phyloP scores from a whole-genome alignment of 371 early-diverging fungal species.

The Zopfochytrium polystomum region DNA sequence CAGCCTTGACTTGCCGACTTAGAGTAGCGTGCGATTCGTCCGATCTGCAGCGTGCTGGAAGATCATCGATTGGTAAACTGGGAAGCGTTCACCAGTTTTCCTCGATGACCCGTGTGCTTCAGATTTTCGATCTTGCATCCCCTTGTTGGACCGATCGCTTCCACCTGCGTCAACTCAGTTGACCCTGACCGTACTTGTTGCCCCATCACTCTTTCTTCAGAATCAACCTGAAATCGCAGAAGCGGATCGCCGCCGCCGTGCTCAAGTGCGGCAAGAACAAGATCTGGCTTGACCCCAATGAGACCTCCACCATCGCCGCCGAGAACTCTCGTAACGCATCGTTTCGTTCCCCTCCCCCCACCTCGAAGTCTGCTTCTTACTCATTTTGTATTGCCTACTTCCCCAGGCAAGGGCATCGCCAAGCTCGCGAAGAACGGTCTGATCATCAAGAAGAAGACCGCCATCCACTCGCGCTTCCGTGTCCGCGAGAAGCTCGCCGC shows the following conservation, averaged over 20 bases:
- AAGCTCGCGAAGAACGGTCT: slow-evolving; percentile 97
- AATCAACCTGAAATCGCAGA: slow-evolving; percentile 66
- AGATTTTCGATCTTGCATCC: too few relatives aligned
- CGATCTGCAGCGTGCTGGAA: too few relatives aligned
- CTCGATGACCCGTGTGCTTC: too few relatives aligned
- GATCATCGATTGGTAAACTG: too few relatives aligned
- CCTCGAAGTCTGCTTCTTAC: background rate
- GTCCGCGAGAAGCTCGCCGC: slow-evolving; percentile 90
- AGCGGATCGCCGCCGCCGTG: slow-evolving; percentile 97
- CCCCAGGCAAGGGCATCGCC: slow-evolving; percentile 88
- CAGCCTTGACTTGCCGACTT: too few relatives aligned
- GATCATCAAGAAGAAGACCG: slow-evolving; percentile 95
- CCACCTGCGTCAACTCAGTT: too few relatives aligned
- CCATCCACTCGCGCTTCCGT: slow-evolving; percentile 93
- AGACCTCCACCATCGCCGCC: slow-evolving; percentile 90
- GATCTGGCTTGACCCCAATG: slow-evolving; percentile 99
- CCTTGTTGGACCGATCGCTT: too few relatives aligned
- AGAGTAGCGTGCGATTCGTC: too few relatives aligned
- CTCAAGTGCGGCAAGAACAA: slow-evolving; percentile 98
- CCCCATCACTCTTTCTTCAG: too few relatives aligned
- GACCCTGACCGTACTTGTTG: too few relatives aligned
- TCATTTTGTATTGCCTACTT: background rate
- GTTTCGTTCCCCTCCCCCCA: background rate
- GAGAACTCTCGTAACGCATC: slow-evolving; percentile 92
- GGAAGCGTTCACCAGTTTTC: too few relatives aligned